Conservation (phyloP, 176 grass and related monocot species). For the Tuctoria greenei region DNA sequence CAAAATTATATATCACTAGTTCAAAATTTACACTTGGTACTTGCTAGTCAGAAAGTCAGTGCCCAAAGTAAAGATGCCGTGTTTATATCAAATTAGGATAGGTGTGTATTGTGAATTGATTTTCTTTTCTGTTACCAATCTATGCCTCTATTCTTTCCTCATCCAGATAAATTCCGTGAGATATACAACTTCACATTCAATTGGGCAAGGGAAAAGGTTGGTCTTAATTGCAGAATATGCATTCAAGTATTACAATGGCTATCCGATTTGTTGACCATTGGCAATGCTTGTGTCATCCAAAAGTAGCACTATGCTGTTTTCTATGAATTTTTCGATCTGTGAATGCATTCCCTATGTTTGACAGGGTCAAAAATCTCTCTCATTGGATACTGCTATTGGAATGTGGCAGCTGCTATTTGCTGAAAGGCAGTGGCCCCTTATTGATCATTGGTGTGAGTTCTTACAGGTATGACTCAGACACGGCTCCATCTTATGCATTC, state of each 20-base stretch:
- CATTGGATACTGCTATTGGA: slow-evolving; percentile 93
- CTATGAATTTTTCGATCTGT: neutral
- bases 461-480: slow-evolving; percentile 58
- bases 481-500: slow-evolving; percentile 22
- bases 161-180: slow-evolving; percentile 94
- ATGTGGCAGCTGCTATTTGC: slow-evolving; percentile 97
- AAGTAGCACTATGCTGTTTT: slow-evolving; percentile 28
- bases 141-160: slow-evolving; percentile 34
- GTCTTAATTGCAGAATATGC: slow-evolving; percentile 16
- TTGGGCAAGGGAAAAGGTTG: slow-evolving; percentile 98
- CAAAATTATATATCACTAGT: neutral
- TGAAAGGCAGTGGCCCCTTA: slow-evolving; percentile 87
- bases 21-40: neutral
- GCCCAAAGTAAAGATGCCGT: neutral
- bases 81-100: slow-evolving; percentile 15
- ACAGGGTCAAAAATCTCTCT: slow-evolving; percentile 96
- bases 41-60: slow-evolving; percentile 3
- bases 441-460: slow-evolving; percentile 95
- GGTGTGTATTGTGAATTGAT: slow-evolving; percentile 26
- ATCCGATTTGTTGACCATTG: neutral
- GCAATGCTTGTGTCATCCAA: neutral
- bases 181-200: slow-evolving; percentile 97
- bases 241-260: slow-evolving; percentile 18
- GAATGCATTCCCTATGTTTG: slow-evolving; percentile 44
- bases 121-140: slow-evolving; percentile 29